phyloP scores from a whole-genome alignment of 176 grass and related monocot genomes.

The Juncus effusus region DNA sequence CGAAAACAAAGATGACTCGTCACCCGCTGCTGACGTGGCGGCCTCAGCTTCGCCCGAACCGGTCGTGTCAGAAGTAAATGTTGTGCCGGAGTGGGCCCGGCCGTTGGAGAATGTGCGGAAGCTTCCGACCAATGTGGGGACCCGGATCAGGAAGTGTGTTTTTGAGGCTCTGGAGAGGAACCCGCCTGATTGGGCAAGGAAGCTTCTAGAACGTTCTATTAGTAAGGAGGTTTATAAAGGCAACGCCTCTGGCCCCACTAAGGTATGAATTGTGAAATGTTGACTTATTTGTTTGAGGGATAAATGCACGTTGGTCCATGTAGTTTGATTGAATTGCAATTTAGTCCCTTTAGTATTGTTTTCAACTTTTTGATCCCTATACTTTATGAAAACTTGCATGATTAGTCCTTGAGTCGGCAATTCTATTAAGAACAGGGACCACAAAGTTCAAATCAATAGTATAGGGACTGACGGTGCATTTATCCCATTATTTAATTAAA shows the following conservation, averaged over 20 bases:
- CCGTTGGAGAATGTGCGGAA: slow-evolving; percentile 88
- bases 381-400: too few relatives aligned
- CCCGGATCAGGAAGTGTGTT: slow-evolving; percentile 97
- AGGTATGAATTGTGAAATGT: slow-evolving; percentile 34
- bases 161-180: slow-evolving; percentile 72
- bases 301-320: too few relatives aligned
- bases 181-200: slow-evolving; percentile 92
- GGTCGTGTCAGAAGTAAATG: slow-evolving; percentile 39
- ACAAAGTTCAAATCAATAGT: too few relatives aligned
- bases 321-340: too few relatives aligned
- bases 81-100: slow-evolving; percentile 84
- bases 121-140: slow-evolving; percentile 98
- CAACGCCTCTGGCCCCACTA: slow-evolving; percentile 94
- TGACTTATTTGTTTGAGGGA: too few relatives aligned
- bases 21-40: slow-evolving; percentile 25
- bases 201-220: slow-evolving; percentile 91
- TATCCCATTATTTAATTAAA: too few relatives aligned
- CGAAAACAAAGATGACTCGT: slow-evolving; percentile 58
- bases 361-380: too few relatives aligned
- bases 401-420: too few relatives aligned
- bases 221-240: slow-evolving; percentile 98
- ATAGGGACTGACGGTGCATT: too few relatives aligned
- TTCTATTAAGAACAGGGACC: too few relatives aligned
- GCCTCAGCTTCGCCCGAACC: slow-evolving; percentile 31
- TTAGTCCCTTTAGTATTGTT: too few relatives aligned